Evolutionary conservation across 805 yeast genomes (phyloP).

Genomic region (Jamesozyma jinghongensis): DNA sequence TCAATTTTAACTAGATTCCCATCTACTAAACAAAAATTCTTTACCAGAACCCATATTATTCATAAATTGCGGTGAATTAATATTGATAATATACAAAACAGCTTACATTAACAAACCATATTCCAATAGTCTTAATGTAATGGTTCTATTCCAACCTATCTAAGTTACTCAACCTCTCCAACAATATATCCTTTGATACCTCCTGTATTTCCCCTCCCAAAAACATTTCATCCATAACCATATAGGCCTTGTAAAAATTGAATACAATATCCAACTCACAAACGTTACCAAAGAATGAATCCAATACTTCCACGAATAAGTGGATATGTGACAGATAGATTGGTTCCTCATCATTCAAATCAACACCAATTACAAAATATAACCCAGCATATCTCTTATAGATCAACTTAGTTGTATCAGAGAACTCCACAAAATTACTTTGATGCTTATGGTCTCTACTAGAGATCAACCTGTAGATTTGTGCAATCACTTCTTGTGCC

Average conservation of each 20-base stretch:
- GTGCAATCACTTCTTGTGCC: slow-evolving; percentile 26
- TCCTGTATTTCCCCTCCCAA: slow-evolving; percentile 88
- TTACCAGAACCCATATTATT: no score
- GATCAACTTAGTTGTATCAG: slow-evolving; percentile 55
- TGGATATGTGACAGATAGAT: slow-evolving; percentile 78
- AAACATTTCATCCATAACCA: slow-evolving; percentile 77
- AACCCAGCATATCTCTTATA: slow-evolving; percentile 89
- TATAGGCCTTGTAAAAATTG: slow-evolving; percentile 77
- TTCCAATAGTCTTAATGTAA: not conserved
- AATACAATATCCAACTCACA: slow-evolving; percentile 91
- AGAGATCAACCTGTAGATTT: slow-evolving; percentile 70
- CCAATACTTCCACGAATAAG: slow-evolving; percentile 79
- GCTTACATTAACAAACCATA: no score
- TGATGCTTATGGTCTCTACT: slow-evolving; percentile 79
- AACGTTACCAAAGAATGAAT: slow-evolving; percentile 77
- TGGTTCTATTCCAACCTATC: slow-evolving; percentile 46
- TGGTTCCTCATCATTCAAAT: slow-evolving; percentile 71
- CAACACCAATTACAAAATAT: slow-evolving; percentile 78
- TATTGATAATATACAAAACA: no score
- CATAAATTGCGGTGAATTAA: no score
- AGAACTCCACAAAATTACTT: slow-evolving; percentile 69
- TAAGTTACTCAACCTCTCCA: slow-evolving; percentile 54
- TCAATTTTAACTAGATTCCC: no score
- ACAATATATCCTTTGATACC: slow-evolving; percentile 58
- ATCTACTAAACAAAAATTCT: no score